These are phyloP conservation scores for Lactarius pseudohatsudake DNA, from an alignment of 768 basidiomycete species.

Conservation along the genomic window DNA sequence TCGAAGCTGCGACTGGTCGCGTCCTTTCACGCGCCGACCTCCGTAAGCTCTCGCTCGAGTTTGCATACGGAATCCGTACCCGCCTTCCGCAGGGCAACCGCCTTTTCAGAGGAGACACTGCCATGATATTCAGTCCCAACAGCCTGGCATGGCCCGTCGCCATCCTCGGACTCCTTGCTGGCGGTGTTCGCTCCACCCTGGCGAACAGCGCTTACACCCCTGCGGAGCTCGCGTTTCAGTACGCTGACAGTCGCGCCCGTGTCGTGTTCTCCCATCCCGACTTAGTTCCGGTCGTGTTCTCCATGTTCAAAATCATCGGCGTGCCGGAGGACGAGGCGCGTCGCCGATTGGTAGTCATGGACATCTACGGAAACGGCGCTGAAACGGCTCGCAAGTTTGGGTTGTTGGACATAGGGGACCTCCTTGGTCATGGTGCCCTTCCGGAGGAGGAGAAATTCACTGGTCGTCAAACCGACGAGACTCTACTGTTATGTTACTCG, in stretches of 20 bases:
- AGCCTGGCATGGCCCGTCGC: constrained; percentile 55
- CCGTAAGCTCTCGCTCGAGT: constrained; percentile 50
- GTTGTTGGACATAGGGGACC: constrained; percentile 45
- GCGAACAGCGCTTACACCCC: constrained; percentile 73
- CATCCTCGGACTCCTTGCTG: constrained; percentile 52
- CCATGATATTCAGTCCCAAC: constrained; percentile 71
- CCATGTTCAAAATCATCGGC: constrained; percentile 55
- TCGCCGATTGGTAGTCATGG: constrained; percentile 57
- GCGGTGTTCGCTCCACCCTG: constrained; percentile 66
- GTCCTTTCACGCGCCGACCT: constrained; percentile 57
- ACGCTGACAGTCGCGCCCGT: constrained; percentile 61
- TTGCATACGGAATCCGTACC: constrained; percentile 57
- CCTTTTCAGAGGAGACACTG: constrained; percentile 52
- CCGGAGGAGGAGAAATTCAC: constrained; percentile 55
- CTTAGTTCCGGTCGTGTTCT: constrained; percentile 51
- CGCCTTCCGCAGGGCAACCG: constrained; percentile 31
- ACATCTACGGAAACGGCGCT: constrained; percentile 23
- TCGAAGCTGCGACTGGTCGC: constrained; percentile 62
- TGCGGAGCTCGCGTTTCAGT: constrained; percentile 70
- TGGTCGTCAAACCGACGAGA: constrained; percentile 52
- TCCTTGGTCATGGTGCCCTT: constrained; percentile 53
- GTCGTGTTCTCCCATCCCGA: constrained; percentile 66
- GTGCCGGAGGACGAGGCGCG: constrained; percentile 48
- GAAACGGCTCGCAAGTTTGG: constrained; percentile 33
- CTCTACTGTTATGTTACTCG: constrained; percentile 62